Conservation (phyloP, 768 basidiomycete species). For the Auriscalpium vulgare region DNA sequence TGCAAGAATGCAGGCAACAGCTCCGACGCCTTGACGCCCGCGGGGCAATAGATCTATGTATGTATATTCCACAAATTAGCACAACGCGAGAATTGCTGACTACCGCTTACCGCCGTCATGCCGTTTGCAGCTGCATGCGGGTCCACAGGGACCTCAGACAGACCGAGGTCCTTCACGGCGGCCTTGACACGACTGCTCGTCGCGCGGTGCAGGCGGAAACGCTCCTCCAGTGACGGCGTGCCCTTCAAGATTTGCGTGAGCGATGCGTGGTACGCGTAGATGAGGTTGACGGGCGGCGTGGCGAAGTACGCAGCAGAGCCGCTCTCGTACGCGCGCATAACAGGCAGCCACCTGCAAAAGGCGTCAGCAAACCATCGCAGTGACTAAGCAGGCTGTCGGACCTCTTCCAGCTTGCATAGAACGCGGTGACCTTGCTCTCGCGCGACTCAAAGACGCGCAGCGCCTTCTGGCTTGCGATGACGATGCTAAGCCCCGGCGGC, state of each 20-base stretch:
- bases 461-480: constrained; percentile 75
- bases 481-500: constrained; percentile 87
- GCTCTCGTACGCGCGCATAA: constrained; percentile 89
- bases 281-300: constrained; percentile 89
- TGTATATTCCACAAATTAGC: not conserved
- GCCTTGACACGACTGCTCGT: constrained; percentile 64
- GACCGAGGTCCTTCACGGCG: constrained; percentile 55
- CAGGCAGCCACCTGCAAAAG: constrained; percentile 67
- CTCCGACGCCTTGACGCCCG: constrained; percentile 69
- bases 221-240: constrained; percentile 60
- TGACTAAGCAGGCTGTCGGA: constrained; percentile 24
- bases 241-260: constrained; percentile 61
- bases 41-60: constrained; percentile 67
- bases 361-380: not conserved
- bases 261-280: constrained; percentile 85
- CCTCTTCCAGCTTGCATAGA: constrained; percentile 90
- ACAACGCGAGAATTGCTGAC: not conserved
- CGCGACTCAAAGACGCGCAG: constrained; percentile 58
- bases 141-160: constrained; percentile 62
- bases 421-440: constrained; percentile 58
- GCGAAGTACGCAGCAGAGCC: constrained; percentile 86
- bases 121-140: constrained; percentile 75
- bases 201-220: constrained; percentile 68
- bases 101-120: constrained; percentile 72
- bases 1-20: constrained; percentile 67